Evolutionary conservation across 2,329 filamentous ascomycete genomes (phyloP).

Genomic region (Colletotrichum eremochloae): DNA sequence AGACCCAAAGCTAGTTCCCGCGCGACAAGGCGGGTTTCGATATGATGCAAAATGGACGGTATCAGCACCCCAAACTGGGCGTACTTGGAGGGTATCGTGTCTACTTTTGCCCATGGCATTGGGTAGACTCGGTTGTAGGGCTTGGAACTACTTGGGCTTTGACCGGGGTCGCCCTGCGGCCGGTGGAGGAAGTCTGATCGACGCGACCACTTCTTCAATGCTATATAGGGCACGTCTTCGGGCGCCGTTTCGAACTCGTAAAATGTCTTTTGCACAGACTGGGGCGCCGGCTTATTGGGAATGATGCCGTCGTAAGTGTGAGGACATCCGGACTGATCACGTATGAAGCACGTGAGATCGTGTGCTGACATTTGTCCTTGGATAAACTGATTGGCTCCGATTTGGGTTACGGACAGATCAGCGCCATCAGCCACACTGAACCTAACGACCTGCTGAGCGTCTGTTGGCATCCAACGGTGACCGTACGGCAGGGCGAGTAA

Average conservation of each 20-base stretch:
- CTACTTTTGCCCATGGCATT: constrained; percentile 61
- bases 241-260: constrained; percentile 53
- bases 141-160: constrained; percentile 53
- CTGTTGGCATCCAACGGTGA: constrained; percentile 59
- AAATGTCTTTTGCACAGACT: constrained; percentile 56
- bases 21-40: constrained; percentile 76
- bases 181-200: constrained; percentile 71
- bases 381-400: constrained; percentile 50
- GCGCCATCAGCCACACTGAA: constrained; percentile 49
- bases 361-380: constrained; percentile 43
- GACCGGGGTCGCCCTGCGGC: constrained; percentile 27
- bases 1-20: constrained; percentile 68
- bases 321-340: constrained; percentile 54
- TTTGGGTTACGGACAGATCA: constrained; percentile 47
- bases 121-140: constrained; percentile 61
- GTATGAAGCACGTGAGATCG: constrained; percentile 53
- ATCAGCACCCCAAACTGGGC: constrained; percentile 72
- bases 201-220: constrained; percentile 63
- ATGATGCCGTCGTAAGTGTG: constrained; percentile 59
- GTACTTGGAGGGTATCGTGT: constrained; percentile 59
- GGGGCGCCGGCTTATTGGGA: constrained; percentile 57
- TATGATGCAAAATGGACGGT: constrained; percentile 78
- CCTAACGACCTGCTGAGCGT: constrained; percentile 59
- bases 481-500: constrained; percentile 63
- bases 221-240: constrained; percentile 63